Conservation (phyloP, 306 rosid genomes). For the Abrus precatorius region DNA sequence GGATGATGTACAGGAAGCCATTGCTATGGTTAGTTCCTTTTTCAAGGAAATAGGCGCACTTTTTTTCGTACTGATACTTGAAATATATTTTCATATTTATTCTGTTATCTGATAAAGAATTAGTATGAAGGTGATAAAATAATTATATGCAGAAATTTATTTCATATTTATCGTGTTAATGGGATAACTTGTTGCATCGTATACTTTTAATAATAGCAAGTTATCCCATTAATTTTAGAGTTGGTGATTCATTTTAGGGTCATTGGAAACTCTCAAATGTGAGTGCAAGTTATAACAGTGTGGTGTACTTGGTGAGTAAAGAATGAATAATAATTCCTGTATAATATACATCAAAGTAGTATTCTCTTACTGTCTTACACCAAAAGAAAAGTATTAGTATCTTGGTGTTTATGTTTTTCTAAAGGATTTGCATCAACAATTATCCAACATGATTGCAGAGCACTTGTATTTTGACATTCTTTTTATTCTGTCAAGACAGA, state of each 20-base stretch:
- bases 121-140: not conserved
- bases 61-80: constrained; percentile 9
- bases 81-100: constrained; percentile 12
- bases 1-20: constrained; percentile 87
- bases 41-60: not conserved
- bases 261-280: not conserved
- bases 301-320: not conserved
- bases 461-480: not conserved
- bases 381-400: not conserved
- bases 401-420: constrained; percentile 30
- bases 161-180: constrained; percentile 6
- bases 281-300: not conserved
- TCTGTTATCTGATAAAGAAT: not conserved
- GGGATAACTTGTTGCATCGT: not conserved
- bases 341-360: constrained; percentile 3
- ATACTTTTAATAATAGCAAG: not conserved
- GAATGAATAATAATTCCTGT: not conserved
- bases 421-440: constrained; percentile 1
- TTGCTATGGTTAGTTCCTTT: constrained; percentile 77
- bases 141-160: not conserved
- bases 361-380: not conserved
- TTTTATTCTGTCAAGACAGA: constrained; percentile 4
- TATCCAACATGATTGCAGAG: constrained; percentile 9
- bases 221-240: constrained; percentile 21
- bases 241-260: constrained; percentile 1